These are phyloP conservation scores for Ogataea hybrid DNA, from an alignment of 1,139 yeast species.

Conservation along the genomic window DNA sequence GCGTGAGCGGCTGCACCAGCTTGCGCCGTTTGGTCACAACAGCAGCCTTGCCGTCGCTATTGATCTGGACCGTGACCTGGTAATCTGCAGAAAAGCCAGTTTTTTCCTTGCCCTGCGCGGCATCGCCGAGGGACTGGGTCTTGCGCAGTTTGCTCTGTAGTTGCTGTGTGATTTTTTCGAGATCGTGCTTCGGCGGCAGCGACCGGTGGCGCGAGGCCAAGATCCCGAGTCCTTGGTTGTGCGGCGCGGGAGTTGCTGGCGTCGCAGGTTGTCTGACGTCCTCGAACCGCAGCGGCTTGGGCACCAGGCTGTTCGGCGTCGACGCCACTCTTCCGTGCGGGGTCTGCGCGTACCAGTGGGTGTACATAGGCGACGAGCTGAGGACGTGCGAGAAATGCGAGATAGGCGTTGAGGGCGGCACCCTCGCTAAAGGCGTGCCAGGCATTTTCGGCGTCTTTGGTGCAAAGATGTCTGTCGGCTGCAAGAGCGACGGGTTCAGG, in stretches of 20 bases:
- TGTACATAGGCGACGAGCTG: slow-evolving; percentile 33
- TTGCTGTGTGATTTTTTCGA: slow-evolving; percentile 15
- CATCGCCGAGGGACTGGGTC: slow-evolving; percentile 8
- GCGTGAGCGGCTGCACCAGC: slow-evolving; percentile 10
- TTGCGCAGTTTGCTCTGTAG: slow-evolving; percentile 14
- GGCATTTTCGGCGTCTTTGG: slow-evolving; percentile 18
- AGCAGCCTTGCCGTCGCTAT: slow-evolving; percentile 25
- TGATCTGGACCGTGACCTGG: slow-evolving; percentile 23
- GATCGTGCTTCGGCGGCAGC: slow-evolving; percentile 5
- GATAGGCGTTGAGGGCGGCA: slow-evolving; percentile 25
- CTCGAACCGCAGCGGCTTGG: slow-evolving; percentile 23
- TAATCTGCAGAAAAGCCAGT: slow-evolving; percentile 10
- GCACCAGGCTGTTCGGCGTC: slow-evolving; percentile 20
- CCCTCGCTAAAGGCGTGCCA: slow-evolving; percentile 5
- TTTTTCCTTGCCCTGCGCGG: slow-evolving; percentile 1
- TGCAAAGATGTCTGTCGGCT: slow-evolving; percentile 11
- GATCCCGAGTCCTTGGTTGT: slow-evolving; percentile 16
- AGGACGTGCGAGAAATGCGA: slow-evolving; percentile 31
- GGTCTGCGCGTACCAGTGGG: slow-evolving; percentile 29
- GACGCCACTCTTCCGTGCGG: slow-evolving; percentile 20
- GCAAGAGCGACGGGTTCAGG: slow-evolving; percentile 24
- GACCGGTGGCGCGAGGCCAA: slow-evolving; percentile 3
- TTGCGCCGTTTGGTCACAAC: slow-evolving; percentile 19
- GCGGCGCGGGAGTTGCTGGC: slow-evolving; percentile 4
- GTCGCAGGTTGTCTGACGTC: slow-evolving; percentile 15